Conservation (phyloP, 1,139 yeast genomes). For the Scheffersomyces stambukii region DNA sequence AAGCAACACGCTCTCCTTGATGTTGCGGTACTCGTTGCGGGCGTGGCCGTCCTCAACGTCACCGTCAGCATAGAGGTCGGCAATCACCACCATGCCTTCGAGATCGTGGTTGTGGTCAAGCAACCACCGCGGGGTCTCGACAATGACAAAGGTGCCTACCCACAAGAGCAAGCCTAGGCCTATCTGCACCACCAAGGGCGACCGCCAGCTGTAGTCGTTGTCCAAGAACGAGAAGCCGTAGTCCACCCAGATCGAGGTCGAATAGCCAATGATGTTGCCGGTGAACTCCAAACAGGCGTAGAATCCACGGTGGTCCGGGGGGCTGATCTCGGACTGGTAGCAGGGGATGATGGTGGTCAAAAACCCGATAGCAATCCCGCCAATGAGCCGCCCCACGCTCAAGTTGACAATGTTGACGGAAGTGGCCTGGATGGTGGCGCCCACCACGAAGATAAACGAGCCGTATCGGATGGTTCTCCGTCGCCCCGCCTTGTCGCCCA, state of each 20-base stretch:
- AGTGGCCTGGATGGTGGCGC: constrained; percentile 71
- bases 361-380: constrained; percentile 88
- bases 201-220: constrained; percentile 62
- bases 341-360: constrained; percentile 94
- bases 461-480: constrained; percentile 79
- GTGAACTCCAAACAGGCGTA: constrained; percentile 91
- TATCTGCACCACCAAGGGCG: constrained; percentile 75
- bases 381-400: constrained; percentile 70
- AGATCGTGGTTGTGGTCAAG: constrained; percentile 84
- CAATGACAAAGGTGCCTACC: constrained; percentile 71
- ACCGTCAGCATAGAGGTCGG: constrained; percentile 45
- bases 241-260: constrained; percentile 88
- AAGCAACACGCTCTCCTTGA: constrained; percentile 49
- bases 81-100: constrained; percentile 62
- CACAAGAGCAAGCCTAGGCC: constrained; percentile 67
- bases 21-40: constrained; percentile 46
- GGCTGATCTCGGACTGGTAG: constrained; percentile 87
- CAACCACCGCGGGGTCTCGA: constrained; percentile 88
- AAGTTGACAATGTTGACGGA: constrained; percentile 42
- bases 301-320: constrained; percentile 84
- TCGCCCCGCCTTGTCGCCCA: constrained; percentile 80
- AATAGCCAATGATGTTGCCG: constrained; percentile 84
- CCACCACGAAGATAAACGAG: constrained; percentile 72
- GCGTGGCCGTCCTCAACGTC: constrained; percentile 61
- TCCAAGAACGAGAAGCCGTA: constrained; percentile 67